These are phyloP conservation scores for Paramarasmius palmivorus DNA, from an alignment of 1,284 basidiomycete species.

Conservation along the genomic window DNA sequence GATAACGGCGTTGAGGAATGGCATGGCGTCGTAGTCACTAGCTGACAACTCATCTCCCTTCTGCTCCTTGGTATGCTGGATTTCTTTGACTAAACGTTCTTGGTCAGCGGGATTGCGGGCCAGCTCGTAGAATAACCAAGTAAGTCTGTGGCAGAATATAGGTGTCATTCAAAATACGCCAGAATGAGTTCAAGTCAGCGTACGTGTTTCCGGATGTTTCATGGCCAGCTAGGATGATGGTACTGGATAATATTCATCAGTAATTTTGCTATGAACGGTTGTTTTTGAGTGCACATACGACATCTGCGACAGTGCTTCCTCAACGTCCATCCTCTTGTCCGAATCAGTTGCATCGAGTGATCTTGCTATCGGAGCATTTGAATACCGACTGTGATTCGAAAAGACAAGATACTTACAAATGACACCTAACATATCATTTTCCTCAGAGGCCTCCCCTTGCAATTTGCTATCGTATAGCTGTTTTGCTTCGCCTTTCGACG, in stretches of 20 bases:
- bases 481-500: too few species aligned
- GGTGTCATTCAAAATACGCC: too few species aligned
- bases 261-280: too few species aligned
- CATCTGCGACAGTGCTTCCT: slow-evolving; percentile 1
- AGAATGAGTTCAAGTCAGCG: too few species aligned
- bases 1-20: slow-evolving; percentile 20
- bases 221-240: neutral
- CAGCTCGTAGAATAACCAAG: slow-evolving; percentile 17
- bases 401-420: neutral
- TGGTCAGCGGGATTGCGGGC: slow-evolving; percentile 24
- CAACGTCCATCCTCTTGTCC: neutral
- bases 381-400: neutral
- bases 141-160: neutral
- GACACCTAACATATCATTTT: neutral
- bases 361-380: neutral
- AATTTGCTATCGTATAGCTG: too few species aligned
- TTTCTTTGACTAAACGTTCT: slow-evolving; percentile 23
- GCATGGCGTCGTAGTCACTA: slow-evolving; percentile 30
- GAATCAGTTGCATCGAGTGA: neutral
- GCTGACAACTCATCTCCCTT: slow-evolving; percentile 21
- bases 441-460: too few species aligned
- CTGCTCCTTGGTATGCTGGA: slow-evolving; percentile 17
- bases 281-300: neutral
- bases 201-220: neutral
- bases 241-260: neutral